phyloP scores from a whole-genome alignment of 345 rosid genomes.

The Salix purpurea region DNA sequence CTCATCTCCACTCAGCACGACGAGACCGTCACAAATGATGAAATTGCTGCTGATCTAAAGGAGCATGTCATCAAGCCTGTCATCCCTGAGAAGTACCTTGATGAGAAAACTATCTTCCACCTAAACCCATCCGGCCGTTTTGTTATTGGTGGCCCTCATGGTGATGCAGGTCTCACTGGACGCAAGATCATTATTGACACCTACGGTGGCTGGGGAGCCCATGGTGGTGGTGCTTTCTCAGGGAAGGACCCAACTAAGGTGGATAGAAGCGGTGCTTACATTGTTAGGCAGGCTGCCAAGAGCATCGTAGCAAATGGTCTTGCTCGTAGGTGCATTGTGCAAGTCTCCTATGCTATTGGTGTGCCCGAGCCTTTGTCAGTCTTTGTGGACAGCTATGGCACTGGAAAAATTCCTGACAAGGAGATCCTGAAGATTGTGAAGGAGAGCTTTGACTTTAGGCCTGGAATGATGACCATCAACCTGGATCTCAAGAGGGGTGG shows the following conservation, averaged over 20 bases:
- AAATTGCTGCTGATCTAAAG: slow-evolving; percentile 35
- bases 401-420: slow-evolving; percentile 36
- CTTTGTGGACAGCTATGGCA: slow-evolving; percentile 33
- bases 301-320: slow-evolving; percentile 36
- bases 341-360: slow-evolving; percentile 36
- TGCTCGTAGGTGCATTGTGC: slow-evolving; percentile 37
- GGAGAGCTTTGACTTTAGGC: slow-evolving; percentile 41
- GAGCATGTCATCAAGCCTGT: slow-evolving; percentile 38
- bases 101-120: slow-evolving; percentile 42
- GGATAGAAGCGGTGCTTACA: slow-evolving; percentile 37
- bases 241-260: slow-evolving; percentile 41
- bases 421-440: slow-evolving; percentile 32
- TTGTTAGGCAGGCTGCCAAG: slow-evolving; percentile 39
- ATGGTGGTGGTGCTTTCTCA: slow-evolving; percentile 39
- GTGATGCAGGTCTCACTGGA: slow-evolving; percentile 38
- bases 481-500: slow-evolving; percentile 53
- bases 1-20: slow-evolving; percentile 39
- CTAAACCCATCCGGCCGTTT: slow-evolving; percentile 37
- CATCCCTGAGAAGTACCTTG: slow-evolving; percentile 37
- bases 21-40: slow-evolving; percentile 37
- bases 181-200: slow-evolving; percentile 37
- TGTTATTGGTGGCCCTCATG: slow-evolving; percentile 38
- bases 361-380: slow-evolving; percentile 37
- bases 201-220: slow-evolving; percentile 41
- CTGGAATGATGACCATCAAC: slow-evolving; percentile 52